phyloP scores from a whole-genome alignment of 1,284 basidiomycete species.

The Cutaneotrichosporon cavernicola region DNA sequence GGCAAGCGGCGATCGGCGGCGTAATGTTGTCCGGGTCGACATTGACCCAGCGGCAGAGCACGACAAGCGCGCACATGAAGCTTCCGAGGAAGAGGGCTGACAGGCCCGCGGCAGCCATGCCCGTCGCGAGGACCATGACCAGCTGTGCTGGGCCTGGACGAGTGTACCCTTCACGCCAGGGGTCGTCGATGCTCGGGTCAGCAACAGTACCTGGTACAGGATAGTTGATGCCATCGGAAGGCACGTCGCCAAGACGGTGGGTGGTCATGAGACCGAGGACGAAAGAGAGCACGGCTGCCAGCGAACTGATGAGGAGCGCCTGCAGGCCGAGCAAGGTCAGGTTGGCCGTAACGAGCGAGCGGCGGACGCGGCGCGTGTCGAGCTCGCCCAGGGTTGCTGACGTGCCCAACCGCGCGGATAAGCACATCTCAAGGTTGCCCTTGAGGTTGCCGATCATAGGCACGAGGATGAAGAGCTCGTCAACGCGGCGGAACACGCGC shows the following conservation, averaged over 20 bases:
- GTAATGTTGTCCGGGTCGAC: slow-evolving; percentile 97
- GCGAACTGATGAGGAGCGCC: slow-evolving; percentile 81
- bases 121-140: slow-evolving; percentile 79
- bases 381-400: slow-evolving; percentile 77
- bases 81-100: slow-evolving; percentile 79
- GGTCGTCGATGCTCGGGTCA: slow-evolving; percentile 22
- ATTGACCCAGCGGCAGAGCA: slow-evolving; percentile 71
- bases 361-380: slow-evolving; percentile 67
- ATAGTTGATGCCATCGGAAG: slow-evolving; percentile 15
- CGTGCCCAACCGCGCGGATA: slow-evolving; percentile 48
- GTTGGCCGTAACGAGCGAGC: slow-evolving; percentile 74
- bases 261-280: slow-evolving; percentile 67
- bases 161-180: slow-evolving; percentile 52
- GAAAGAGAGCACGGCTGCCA: slow-evolving; percentile 79
- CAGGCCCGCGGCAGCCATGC: slow-evolving; percentile 82
- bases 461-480: slow-evolving; percentile 95
- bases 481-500: slow-evolving; percentile 81
- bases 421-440: slow-evolving; percentile 73
- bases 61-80: slow-evolving; percentile 86
- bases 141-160: slow-evolving; percentile 57
- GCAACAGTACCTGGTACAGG: slow-evolving; percentile 19
- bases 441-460: slow-evolving; percentile 93
- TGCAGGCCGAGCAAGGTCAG: slow-evolving; percentile 88
- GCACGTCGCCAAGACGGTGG: slow-evolving; percentile 48
- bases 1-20: slow-evolving; percentile 84